These are phyloP conservation scores for Lablab purpureus DNA, from an alignment of 306 rosid genomes.

Conservation along the genomic window DNA sequence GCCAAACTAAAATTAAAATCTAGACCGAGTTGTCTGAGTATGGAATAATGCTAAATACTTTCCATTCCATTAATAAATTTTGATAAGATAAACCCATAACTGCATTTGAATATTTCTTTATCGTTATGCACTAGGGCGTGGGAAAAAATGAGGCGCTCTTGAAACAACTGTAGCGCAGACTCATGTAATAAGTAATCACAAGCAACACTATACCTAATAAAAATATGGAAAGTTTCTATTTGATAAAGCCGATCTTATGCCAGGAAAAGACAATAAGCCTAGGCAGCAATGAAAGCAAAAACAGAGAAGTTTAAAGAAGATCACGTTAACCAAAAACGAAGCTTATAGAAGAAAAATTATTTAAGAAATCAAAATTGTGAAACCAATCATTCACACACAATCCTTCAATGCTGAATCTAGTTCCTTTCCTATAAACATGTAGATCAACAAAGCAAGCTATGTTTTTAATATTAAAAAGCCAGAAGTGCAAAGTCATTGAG, in stretches of 20 bases:
- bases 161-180: conserved; percentile 11
- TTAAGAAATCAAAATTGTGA: conserved; percentile 47
- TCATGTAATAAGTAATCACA: conserved; percentile 3
- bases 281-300: background rate
- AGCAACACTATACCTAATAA: background rate
- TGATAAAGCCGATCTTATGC: background rate
- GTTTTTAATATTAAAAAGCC: conserved; percentile 37
- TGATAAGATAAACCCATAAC: background rate
- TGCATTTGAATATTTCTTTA: background rate
- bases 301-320: conserved; percentile 14
- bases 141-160: background rate
- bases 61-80: background rate
- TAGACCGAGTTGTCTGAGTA: background rate
- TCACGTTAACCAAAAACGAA: conserved; percentile 34
- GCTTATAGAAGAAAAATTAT: conserved; percentile 31
- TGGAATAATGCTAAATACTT: background rate
- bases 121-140: background rate
- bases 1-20: background rate
- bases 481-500: conserved; percentile 38
- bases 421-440: conserved; percentile 43
- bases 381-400: conserved; percentile 43
- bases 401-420: conserved; percentile 47
- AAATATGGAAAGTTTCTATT: background rate
- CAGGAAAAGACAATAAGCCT: background rate
- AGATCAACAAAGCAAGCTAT: conserved; percentile 44